These are phyloP conservation scores for Penicillium sp. DNA, from an alignment of 2,329 filamentous ascomycete species.

Conservation along the genomic window DNA sequence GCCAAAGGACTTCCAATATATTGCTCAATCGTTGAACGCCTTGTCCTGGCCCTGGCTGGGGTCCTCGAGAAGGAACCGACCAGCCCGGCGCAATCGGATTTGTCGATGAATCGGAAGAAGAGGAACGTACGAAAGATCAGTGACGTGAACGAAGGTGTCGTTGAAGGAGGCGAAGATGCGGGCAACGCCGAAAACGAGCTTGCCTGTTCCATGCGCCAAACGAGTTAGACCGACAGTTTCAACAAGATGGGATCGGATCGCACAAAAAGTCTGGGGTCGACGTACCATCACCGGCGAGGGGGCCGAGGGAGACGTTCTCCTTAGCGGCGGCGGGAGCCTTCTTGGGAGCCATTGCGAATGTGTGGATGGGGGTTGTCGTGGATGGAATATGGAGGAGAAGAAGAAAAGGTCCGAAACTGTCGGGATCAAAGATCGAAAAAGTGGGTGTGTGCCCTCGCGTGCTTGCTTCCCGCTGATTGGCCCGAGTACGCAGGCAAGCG, in stretches of 20 bases:
- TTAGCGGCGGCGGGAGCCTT: slow-evolving; percentile 74
- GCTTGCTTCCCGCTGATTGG: slow-evolving; percentile 33
- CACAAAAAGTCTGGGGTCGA: slow-evolving; percentile 18
- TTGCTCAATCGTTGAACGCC: slow-evolving; percentile 24
- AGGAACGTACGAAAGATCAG: slow-evolving; percentile 84
- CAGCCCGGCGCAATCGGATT: slow-evolving; percentile 4
- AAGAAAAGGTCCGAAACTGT: slow-evolving; percentile 30
- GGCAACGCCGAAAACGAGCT: slow-evolving; percentile 97
- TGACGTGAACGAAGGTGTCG: slow-evolving; percentile 96
- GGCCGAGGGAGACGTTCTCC: slow-evolving; percentile 98
- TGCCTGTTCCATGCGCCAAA: slow-evolving; percentile 59
- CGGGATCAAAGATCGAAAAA: slow-evolving; percentile 29
- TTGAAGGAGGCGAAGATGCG: slow-evolving; percentile 97
- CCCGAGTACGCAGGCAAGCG: slow-evolving; percentile 28
- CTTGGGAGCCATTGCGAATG: slow-evolving; percentile 77
- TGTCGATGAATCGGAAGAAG: neutral
- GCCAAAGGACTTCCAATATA: slow-evolving; percentile 44
- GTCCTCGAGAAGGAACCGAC: slow-evolving; percentile 4
- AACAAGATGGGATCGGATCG: neutral
- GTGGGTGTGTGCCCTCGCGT: slow-evolving; percentile 44
- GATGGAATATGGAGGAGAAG: slow-evolving; percentile 44
- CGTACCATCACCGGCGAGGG: slow-evolving; percentile 92
- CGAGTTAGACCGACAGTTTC: slow-evolving; percentile 11
- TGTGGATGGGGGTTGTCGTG: slow-evolving; percentile 45
- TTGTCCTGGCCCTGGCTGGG: neutral